phyloP scores from a whole-genome alignment of 495 filamentous ascomycete species.

The Hypoxylon fuscum region DNA sequence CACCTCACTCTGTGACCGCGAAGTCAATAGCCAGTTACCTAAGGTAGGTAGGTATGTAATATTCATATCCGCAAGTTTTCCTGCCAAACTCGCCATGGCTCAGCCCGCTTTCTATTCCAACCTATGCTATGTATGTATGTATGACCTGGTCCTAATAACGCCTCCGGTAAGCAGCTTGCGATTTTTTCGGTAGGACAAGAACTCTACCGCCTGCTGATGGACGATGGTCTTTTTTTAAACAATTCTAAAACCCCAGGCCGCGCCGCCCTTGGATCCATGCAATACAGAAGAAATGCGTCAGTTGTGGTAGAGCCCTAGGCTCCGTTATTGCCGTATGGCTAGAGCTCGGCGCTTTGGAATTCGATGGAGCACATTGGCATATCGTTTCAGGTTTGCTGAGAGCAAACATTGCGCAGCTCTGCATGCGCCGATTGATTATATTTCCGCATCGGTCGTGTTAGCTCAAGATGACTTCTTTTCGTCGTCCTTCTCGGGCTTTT shows the following conservation, averaged over 20 bases:
- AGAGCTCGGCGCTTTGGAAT: background rate
- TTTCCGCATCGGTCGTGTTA: background rate
- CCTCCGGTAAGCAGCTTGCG: constrained; percentile 1
- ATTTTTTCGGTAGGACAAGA: background rate
- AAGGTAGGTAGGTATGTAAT: too few species aligned
- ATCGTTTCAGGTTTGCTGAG: background rate
- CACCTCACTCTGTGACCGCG: too few species aligned
- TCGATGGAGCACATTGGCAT: background rate
- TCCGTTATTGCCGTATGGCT: background rate
- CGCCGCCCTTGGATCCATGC: constrained; percentile 14
- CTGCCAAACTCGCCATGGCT: constrained; percentile 5
- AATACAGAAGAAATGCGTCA: constrained; percentile 20
- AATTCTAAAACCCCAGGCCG: constrained; percentile 9
- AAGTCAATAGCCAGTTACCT: background rate
- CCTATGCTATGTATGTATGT: too few species aligned
- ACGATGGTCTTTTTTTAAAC: background rate
- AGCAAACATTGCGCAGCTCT: background rate
- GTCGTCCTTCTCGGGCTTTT: constrained; percentile 24
- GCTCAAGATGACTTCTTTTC: constrained; percentile 34
- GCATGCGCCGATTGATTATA: background rate
- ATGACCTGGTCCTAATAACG: constrained; percentile 6
- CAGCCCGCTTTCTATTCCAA: constrained; percentile 31
- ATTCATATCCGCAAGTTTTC: constrained; percentile 4
- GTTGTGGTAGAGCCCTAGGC: background rate
- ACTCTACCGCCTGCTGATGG: background rate